Evolutionary conservation across 2,329 filamentous ascomycete genomes (phyloP), one percentile per base, ranked within the genome.

Genomic region (Colletotrichum sublineola): DNA sequence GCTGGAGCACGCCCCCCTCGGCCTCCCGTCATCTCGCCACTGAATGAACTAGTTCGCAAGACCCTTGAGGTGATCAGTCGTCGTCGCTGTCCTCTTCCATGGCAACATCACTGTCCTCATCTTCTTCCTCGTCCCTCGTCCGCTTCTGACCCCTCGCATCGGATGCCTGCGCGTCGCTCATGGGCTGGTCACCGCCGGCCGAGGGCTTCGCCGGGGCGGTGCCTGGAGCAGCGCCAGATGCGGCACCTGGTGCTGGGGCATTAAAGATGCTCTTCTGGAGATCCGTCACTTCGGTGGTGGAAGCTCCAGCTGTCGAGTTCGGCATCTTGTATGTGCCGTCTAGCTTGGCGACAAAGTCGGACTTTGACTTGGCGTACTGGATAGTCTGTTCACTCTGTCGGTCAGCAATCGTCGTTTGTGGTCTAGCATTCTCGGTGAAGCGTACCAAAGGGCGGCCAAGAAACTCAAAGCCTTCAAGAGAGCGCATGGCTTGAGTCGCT

Each of bases 401-500:
- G 67, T 71, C 58, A 62, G 57, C 48, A 44, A 63, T 58, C 9
- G 24, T n/a, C 20, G 5, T 20, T 38, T 33, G 50, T 15, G 42
- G 48, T 20, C 20, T 44, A 42, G 24, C 18, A 31, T 20, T 58
- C n/a, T 56, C 3, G 14, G 29, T 38, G 20, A 7, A 15, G 86
- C 92, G 74, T 81, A 98, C 96, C 87, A 99, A 91, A 75, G 94
- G 89, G 75, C 90, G 91, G 20, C 95, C 96, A 75, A 97, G 92
- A 75, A 99, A 95, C 2, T 93, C 90, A 78, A 94, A 94, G 2
- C 94, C 94, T 77, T 98, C 93, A 60, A 98, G 85, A 14, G 94
- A 91, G 75, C 96, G 88, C 94, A 99, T 94, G 1, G 96, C 96
- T 80, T 97, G 94, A 33, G 95, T 97, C 63, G 95, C 94, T n/a